Evolutionary conservation across 345 rosid species (phyloP), one percentile per base, ranked within the genome.

Genomic region (Populus alba): DNA sequence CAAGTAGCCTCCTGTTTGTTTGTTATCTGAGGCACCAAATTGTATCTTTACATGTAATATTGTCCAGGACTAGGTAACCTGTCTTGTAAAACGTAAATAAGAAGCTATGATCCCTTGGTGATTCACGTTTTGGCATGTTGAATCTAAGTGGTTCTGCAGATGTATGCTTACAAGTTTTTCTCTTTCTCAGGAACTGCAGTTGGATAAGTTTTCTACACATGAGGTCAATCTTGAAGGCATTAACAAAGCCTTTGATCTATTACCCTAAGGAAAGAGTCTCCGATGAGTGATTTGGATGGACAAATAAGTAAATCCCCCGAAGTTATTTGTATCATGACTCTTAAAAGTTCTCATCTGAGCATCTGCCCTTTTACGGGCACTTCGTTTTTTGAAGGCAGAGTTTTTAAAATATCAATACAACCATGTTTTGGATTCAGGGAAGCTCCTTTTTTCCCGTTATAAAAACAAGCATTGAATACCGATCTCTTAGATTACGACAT

Each of bases 151-250:
- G 66, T 65, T 72, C 55, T 12, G 31, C 4, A 16, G 20, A 27
- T 6, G 37, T 11, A n/a, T 12, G 23, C 33, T 33, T 61, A 43
- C 45, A 27, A 35, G 15, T 33, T 53, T 51, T 11, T 38, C 63
- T 38, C 1, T 11, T 65, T 65, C 68, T 59, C 87, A 89, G 90
- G 97, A 95, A 77, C 85, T 93, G 83, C 86, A 78, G 65, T 70
- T 95, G 81, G 97, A 93, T 49, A 80, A 93, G 68, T 95, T 93
- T 84, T 93, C 91, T 29, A 91, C 97, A 0, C 98, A 95, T 65
- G 97, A 91, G 77, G 77, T 93, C 66, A 85, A 73, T 47, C 91
- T 95, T 23, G 90, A 88, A 79, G 95, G 89, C 17, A 91, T 94
- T 76, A 92, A 92, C 82, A 85, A 87, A 66, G 94, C 97, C 13